Conservation (phyloP, 1,284 basidiomycete species). For the Ustilago shanxiensis region DNA sequence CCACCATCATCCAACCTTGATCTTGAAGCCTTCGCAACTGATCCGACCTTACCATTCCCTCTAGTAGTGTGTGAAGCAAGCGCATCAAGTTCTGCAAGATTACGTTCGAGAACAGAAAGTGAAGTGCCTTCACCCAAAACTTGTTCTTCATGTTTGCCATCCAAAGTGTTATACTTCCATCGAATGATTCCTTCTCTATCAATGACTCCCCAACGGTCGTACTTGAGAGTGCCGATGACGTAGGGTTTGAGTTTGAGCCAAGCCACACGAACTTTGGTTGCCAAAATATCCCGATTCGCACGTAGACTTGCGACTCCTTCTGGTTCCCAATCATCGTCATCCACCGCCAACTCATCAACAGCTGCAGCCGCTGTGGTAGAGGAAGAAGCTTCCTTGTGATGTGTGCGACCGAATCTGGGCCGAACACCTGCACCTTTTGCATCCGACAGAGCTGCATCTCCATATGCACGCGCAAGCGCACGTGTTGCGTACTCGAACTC, state of each 20-base stretch:
- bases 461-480: slow-evolving; percentile 48
- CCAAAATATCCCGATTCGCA: slow-evolving; percentile 61
- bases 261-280: slow-evolving; percentile 62
- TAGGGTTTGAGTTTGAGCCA: slow-evolving; percentile 63
- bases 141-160: slow-evolving; percentile 55
- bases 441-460: slow-evolving; percentile 34
- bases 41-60: no score
- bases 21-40: no score
- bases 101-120: slow-evolving; percentile 47
- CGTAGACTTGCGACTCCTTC: slow-evolving; percentile 45
- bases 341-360: slow-evolving; percentile 15
- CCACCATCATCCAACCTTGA: no score
- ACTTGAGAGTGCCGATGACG: slow-evolving; percentile 56
- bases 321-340: slow-evolving; percentile 51
- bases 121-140: slow-evolving; percentile 58
- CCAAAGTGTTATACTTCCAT: slow-evolving; percentile 56
- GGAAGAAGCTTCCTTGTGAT: slow-evolving; percentile 17
- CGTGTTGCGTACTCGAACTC: slow-evolving; percentile 60
- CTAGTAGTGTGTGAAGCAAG: not conserved
- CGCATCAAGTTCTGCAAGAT: slow-evolving; percentile 54
- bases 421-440: slow-evolving; percentile 28
- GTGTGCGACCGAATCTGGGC: slow-evolving; percentile 25
- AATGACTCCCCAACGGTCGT: slow-evolving; percentile 51
- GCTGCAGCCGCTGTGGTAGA: slow-evolving; percentile 6
- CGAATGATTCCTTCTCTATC: slow-evolving; percentile 52